Evolutionary conservation across 106 monocot genomes (phyloP).

Genomic region (Hemerocallis citrina): DNA sequence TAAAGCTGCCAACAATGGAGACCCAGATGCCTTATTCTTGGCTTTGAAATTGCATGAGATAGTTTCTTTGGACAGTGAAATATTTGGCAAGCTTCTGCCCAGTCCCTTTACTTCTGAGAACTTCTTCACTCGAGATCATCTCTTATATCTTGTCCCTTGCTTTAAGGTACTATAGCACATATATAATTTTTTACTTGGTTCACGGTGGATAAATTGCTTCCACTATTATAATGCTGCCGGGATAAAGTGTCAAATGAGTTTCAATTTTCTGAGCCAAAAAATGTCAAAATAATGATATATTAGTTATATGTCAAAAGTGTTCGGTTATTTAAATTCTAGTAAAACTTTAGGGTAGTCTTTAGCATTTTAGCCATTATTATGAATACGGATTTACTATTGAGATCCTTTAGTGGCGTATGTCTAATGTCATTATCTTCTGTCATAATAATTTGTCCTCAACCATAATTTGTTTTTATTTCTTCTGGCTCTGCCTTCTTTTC

Average conservation of each 20-base stretch:
- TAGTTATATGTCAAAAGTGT: too few species aligned
- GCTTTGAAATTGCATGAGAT: slow-evolving; percentile 83
- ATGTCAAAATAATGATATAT: too few species aligned
- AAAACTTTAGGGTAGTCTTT: too few species aligned
- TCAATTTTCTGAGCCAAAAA: too few species aligned
- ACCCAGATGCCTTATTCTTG: slow-evolving; percentile 82
- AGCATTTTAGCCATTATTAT: too few species aligned
- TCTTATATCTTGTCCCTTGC: slow-evolving; percentile 51
- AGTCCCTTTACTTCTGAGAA: slow-evolving; percentile 44
- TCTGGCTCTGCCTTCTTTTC: too few species aligned
- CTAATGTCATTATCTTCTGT: too few species aligned
- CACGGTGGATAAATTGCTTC: not conserved
- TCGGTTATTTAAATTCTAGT: too few species aligned
- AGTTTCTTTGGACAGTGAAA: slow-evolving; percentile 23
- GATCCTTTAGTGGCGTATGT: too few species aligned
- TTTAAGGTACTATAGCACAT: slow-evolving; percentile 63
- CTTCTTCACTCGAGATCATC: slow-evolving; percentile 73
- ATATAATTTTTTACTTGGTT: not conserved
- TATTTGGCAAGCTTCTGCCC: slow-evolving; percentile 60
- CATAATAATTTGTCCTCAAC: too few species aligned
- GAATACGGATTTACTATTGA: too few species aligned
- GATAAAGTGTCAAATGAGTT: not conserved
- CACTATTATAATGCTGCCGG: not conserved
- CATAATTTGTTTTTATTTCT: too few species aligned
- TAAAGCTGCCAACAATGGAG: slow-evolving; percentile 55